Base-by-base conservation (phyloP, 1,139 yeast genomes). In the Entelexis paramagnoliae region DNA sequence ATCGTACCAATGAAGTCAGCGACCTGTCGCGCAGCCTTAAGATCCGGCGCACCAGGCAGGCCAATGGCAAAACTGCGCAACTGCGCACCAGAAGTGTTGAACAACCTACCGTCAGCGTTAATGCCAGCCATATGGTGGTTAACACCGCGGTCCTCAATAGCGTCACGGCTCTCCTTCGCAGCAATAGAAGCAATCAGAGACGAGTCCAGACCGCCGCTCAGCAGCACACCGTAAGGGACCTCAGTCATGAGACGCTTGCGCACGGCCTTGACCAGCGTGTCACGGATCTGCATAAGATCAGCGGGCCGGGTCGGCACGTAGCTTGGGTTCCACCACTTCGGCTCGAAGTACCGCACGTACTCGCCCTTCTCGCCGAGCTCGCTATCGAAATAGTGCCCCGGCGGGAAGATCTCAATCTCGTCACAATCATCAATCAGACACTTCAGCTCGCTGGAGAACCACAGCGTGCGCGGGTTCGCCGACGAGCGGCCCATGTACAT, bases 161-260 rank as follows among this genome's bases (percentile, higher is more conserved):
- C 96, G 69, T 78, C 80, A 58, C 77, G 78, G 55, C 97, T 87
- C 73, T 91, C 98, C 68, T 97, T 79, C 38, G 97, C 91, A 55
- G 97, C 98, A 65, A 91, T 91, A 45, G 98, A 71, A 36, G 98
- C 98, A 67, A 91, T 91, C 70, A 91, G 77, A 41, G 96, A 87
- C 48, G 97, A 88, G 69, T 91, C 98, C 64, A 91, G 78, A 59
- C 98, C 98, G 67, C 98, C 98, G 36, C 96, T 87, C 62, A 91
- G 76, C 63, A 91, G 75, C 45, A 91, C 98, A 73, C 98, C 98
- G 70, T 87, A 86, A 50, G 98, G 97, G 56, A 91, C 98, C 73
- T 91, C 98, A 52, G 97, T 93, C 98, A 91, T 91, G 66, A 91
- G 79, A 77, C 98, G 83, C 83, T 91, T 93, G 76, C 97, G 84